These are phyloP conservation scores for Cladosporium halotolerans DNA, from an alignment of 2,329 filamentous ascomycete genomes.

Conservation along the genomic window DNA sequence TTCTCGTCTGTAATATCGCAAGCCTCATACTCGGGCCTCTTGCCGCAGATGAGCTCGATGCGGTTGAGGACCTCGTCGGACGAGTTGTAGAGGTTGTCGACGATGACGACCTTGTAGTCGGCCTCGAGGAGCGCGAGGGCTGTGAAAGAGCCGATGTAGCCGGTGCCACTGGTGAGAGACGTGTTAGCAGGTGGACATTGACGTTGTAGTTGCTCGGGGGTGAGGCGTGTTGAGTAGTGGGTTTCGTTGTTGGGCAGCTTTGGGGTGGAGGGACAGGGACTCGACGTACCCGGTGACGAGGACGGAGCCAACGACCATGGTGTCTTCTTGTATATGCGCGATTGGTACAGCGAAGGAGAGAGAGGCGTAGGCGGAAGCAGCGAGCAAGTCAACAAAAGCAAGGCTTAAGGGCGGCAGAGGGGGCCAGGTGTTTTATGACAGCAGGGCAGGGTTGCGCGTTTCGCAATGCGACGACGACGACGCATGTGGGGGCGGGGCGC, in stretches of 20 bases:
- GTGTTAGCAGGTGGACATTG: conserved; percentile 9
- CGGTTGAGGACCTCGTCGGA: conserved; percentile 86
- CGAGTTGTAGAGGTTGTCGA: conserved; percentile 97
- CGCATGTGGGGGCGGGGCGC: background rate
- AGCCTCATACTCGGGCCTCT: conserved; percentile 77
- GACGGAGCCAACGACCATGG: conserved; percentile 20
- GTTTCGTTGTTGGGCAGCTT: background rate
- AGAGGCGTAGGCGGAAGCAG: background rate
- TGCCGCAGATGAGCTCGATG: conserved; percentile 88
- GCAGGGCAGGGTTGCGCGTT: background rate
- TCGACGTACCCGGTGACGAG: conserved; percentile 17
- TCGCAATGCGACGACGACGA: background rate
- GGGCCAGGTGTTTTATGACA: background rate
- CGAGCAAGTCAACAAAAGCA: too few relatives aligned
- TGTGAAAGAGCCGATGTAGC: conserved; percentile 99
- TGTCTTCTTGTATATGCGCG: background rate
- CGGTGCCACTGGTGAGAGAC: conserved; percentile 65
- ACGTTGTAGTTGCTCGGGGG: background rate
- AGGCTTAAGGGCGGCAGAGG: background rate
- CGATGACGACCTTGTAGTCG: conserved; percentile 92
- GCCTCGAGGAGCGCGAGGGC: conserved; percentile 84
- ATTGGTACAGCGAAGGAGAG: too few relatives aligned
- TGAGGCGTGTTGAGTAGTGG: too few relatives aligned
- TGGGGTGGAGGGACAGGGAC: background rate
- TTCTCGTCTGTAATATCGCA: conserved; percentile 82